phyloP scores from a whole-genome alignment of 1,139 yeast genomes.

The Arxiozyma slooffiae region DNA sequence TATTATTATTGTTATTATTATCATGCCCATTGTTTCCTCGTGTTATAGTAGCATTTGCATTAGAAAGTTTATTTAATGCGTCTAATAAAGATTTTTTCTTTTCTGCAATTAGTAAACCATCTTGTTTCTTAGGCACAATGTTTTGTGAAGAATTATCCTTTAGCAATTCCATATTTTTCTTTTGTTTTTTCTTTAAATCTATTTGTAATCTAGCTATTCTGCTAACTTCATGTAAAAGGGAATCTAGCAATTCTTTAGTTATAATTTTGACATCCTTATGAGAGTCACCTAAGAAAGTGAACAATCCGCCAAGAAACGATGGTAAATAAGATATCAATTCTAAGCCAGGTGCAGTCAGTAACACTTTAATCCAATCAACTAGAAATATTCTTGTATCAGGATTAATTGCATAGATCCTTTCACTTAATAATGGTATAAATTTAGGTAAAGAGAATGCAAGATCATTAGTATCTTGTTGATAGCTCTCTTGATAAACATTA shows the following conservation, averaged over 20 bases:
- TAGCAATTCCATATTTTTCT: conserved; percentile 7
- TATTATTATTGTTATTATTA: background rate
- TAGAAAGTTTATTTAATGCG: conserved; percentile 21
- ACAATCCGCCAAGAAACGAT: conserved; percentile 75
- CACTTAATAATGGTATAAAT: conserved; percentile 82
- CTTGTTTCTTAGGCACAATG: conserved; percentile 18
- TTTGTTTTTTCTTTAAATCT: conserved; percentile 7
- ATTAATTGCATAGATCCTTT: conserved; percentile 83
- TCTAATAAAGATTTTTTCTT: conserved; percentile 28
- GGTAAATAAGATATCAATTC: conserved; percentile 84
- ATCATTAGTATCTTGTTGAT: conserved; percentile 46
- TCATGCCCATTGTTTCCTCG: conserved; percentile 4
- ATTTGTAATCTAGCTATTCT: conserved; percentile 58
- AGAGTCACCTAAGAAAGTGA: conserved; percentile 71
- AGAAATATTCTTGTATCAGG: conserved; percentile 88
- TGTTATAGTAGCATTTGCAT: background rate
- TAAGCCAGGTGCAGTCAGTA: conserved; percentile 87
- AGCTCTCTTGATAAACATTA: conserved; percentile 54
- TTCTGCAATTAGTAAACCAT: conserved; percentile 29
- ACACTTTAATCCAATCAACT: conserved; percentile 83
- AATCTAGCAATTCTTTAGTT: conserved; percentile 67
- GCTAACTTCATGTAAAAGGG: conserved; percentile 70
- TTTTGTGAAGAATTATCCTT: conserved; percentile 8
- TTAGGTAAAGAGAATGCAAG: conserved; percentile 78
- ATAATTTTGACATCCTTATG: conserved; percentile 83